A percentile compares a stretch with the other conserved stretches of the same genome.
These are phyloP conservation scores for Clarkia xantiana DNA, from an alignment of 345 rosid species.

Conservation along the genomic window DNA sequence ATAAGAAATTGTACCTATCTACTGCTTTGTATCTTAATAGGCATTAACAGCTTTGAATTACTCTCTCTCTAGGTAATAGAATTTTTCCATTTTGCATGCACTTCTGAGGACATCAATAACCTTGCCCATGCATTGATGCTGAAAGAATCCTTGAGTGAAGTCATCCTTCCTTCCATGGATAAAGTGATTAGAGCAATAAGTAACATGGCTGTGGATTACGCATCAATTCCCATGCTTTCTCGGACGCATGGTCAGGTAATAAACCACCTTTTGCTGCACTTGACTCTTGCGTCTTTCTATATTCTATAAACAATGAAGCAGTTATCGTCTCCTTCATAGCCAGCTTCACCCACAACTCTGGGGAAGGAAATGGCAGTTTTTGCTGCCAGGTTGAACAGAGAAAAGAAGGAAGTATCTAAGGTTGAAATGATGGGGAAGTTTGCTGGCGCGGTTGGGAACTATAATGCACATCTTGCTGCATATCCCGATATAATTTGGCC, in stretches of 20 bases:
- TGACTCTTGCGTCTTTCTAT: too few species aligned
- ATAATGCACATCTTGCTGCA: slow-evolving; percentile 89
- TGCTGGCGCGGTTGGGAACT: slow-evolving; percentile 79
- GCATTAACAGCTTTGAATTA: not conserved
- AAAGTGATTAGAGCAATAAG: slow-evolving; percentile 42
- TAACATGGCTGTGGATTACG: slow-evolving; percentile 52
- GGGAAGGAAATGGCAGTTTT: slow-evolving; percentile 97
- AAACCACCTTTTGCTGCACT: too few species aligned
- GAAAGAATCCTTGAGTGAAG: slow-evolving; percentile 46
- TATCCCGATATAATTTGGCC: slow-evolving; percentile 73
- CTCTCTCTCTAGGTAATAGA: slow-evolving; percentile 53
- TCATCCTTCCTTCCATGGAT: slow-evolving; percentile 67
- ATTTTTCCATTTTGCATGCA: slow-evolving; percentile 93
- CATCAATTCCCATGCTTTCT: slow-evolving; percentile 75
- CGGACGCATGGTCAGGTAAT: slow-evolving; percentile 90
- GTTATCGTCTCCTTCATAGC: slow-evolving; percentile 22
- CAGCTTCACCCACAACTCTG: slow-evolving; percentile 89
- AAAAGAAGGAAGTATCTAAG: slow-evolving; percentile 53
- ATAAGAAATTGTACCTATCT: too few species aligned
- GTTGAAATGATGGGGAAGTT: slow-evolving; percentile 79
- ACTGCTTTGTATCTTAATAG: not conserved
- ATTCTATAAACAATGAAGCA: not conserved
- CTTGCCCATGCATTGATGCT: slow-evolving; percentile 90
- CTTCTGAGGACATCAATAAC: slow-evolving; percentile 93
- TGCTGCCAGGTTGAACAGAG: slow-evolving; percentile 69